Evolutionary conservation across 495 filamentous ascomycete species (phyloP), one percentile per base, ranked within the genome.

Genomic region (Daldinia grandis): DNA sequence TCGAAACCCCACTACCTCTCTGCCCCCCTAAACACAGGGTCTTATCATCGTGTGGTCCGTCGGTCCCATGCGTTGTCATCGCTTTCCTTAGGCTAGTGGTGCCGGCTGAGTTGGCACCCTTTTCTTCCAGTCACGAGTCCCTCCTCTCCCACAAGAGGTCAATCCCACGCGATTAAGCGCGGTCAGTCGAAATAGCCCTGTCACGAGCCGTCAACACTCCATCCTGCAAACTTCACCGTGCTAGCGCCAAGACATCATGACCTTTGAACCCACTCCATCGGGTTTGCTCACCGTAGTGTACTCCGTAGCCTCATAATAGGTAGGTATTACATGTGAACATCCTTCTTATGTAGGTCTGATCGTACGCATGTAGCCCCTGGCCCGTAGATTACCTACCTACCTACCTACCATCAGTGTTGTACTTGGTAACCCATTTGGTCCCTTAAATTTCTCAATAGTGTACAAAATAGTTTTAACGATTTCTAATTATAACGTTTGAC

Each of bases 61-160:
- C 57, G 49, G 42, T 62, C 58, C 58, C 37, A 66, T 69, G 65
- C 70, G 63, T 74, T 70, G 62, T 66, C 66, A 65, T 54, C 58
- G 37, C 27, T 66, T 62, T 66, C 44, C 49, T 35, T 44, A 33
- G 49, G 42, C 54, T 57, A 62, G 70, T 42, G 30, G 58, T 60
- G 40, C 58, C 61, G 66, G 62, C 71, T 74, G 71, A 74, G 71
- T 44, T 74, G 71, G 71, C 71, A 74, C 47, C 58, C 54, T 63
- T 67, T 59, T 70, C 71, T 70, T 66, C 71, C 66, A 74, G 66
- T 74, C 71, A 74, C 71, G 66, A 63, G 71, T 69, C 44, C 71
- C 67, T 51, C 49, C 61, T 62, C 50, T 62, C 53, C 61, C 40
- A 66, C 50, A 38, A 56, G 51, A 64, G 19, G 15, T 60, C 33